phyloP scores from a whole-genome alignment of 2,329 filamentous ascomycete genomes.

The Neopestalotiopsis rosae region DNA sequence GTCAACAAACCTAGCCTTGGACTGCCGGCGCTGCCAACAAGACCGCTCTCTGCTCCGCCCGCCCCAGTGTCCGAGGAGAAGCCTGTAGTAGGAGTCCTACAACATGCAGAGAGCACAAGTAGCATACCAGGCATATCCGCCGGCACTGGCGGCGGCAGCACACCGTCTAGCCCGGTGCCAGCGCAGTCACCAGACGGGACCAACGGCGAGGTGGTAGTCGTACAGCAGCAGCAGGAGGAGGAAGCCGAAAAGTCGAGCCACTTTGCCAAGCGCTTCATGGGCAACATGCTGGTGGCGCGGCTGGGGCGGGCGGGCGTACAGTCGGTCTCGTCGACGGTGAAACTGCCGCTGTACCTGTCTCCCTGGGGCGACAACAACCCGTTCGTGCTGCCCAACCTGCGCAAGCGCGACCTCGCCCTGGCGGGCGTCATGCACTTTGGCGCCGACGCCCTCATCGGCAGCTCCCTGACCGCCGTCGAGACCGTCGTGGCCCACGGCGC shows the following conservation, averaged over 20 bases:
- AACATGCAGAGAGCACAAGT: background rate
- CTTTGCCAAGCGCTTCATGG: constrained; percentile 24
- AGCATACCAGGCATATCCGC: background rate
- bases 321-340: constrained; percentile 25
- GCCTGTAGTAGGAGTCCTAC: background rate
- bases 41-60: constrained; percentile 7
- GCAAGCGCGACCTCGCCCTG: constrained; percentile 27
- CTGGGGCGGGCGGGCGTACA: constrained; percentile 26
- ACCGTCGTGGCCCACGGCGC: constrained; percentile 23
- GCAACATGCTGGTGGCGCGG: constrained; percentile 26
- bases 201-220: background rate
- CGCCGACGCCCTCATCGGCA: constrained; percentile 24
- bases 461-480: constrained; percentile 25
- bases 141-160: background rate
- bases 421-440: constrained; percentile 28
- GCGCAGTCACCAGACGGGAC: background rate
- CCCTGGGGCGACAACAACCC: constrained; percentile 28
- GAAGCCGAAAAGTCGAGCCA: constrained; percentile 24
- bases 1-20: background rate
- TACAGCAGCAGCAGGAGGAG: background rate
- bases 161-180: background rate
- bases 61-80: constrained; percentile 4
- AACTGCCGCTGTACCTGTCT: constrained; percentile 26
- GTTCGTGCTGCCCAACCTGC: constrained; percentile 26
- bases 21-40: constrained; percentile 4